Evolutionary conservation across 305 asterid species (phyloP), one percentile per base, ranked within the genome.

Genomic region (Fraxinus albicans): DNA sequence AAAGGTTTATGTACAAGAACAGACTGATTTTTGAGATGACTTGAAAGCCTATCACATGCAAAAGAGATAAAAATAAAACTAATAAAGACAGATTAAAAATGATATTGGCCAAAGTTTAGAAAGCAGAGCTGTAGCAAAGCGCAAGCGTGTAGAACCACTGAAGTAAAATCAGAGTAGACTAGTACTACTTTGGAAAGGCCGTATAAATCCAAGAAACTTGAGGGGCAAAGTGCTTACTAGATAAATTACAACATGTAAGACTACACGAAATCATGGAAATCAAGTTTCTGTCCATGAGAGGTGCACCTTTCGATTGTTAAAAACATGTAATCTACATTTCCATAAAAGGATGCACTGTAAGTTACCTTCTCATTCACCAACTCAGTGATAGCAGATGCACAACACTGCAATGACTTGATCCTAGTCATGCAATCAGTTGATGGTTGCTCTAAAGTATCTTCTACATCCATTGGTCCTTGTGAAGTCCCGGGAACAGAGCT

Each of bases 361-460:
- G 81, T 88, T 90, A 96, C 99, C 98, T 93, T 96, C 80, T 90
- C 95, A 63, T 86, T 92, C 73, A 94, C 98, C 84, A 96, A 86
- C 79, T 92, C 98, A 53, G 90, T 86, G 79, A 96, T 90, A 83
- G 90, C 89, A 84, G 90, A 85, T 40, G 98, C 98, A 80, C 81
- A 91, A 77, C 63, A 81, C 84, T 89, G 93, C 92, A 96, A 87
- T 70, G 97, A 91, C 86, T 88, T 92, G 83, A 96, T 90, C 87
- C 98, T 88, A 73, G 93, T 84, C 88, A 90, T 83, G 91, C 93
- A 86, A 85, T 94, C 92, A 78, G 94, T 82, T 81, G 95, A 85
- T 76, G 93, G 94, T 83, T 91, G 91, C 88, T 91, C 96, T 29
- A 86, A 87, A 31, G 81, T 79, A 80, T 89, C 91, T 29, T 55